These are phyloP conservation scores for Mycena rebaudengoi DNA, from an alignment of 768 basidiomycete genomes.

Conservation along the genomic window DNA sequence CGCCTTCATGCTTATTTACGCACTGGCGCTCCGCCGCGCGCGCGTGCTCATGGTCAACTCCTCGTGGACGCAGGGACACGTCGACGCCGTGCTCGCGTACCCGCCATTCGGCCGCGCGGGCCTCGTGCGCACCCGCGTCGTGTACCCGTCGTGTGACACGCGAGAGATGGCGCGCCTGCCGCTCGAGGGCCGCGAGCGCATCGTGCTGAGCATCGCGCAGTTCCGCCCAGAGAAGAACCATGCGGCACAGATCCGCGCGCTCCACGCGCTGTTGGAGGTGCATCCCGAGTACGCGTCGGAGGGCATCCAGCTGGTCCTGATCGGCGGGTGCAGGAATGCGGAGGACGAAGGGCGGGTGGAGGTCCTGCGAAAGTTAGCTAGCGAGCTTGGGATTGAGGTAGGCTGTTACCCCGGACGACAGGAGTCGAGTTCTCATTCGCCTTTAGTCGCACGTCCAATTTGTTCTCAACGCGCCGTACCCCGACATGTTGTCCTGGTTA, in stretches of 20 bases:
- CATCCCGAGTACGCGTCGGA: slow-evolving; percentile 64
- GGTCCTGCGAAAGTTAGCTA: slow-evolving; percentile 63
- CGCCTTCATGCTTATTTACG: slow-evolving; percentile 86
- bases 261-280: slow-evolving; percentile 62
- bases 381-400: slow-evolving; percentile 74
- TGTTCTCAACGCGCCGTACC: slow-evolving; percentile 83
- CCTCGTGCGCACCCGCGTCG: slow-evolving; percentile 61
- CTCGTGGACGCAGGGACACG: slow-evolving; percentile 90
- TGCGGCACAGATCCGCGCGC: slow-evolving; percentile 75
- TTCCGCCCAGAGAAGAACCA: slow-evolving; percentile 99
- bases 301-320: slow-evolving; percentile 69
- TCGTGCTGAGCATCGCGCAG: slow-evolving; percentile 90
- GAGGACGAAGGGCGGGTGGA: slow-evolving; percentile 78
- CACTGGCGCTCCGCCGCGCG: slow-evolving; percentile 74
- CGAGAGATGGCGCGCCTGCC: slow-evolving; percentile 68
- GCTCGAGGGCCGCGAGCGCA: slow-evolving; percentile 60
- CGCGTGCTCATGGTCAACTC: slow-evolving; percentile 93
- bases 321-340: slow-evolving; percentile 87
- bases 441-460: slow-evolving; percentile 71
- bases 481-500: slow-evolving; percentile 74
- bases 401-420: no score
- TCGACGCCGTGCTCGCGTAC: slow-evolving; percentile 70
- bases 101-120: slow-evolving; percentile 59
- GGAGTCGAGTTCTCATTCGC: no score
- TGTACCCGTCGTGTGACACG: slow-evolving; percentile 95